Percentiles rank a stretch among this genome's conserved stretches.
phyloP scores from a whole-genome alignment of 2,329 filamentous ascomycete species.

The Fusarium brevicatenulatum region DNA sequence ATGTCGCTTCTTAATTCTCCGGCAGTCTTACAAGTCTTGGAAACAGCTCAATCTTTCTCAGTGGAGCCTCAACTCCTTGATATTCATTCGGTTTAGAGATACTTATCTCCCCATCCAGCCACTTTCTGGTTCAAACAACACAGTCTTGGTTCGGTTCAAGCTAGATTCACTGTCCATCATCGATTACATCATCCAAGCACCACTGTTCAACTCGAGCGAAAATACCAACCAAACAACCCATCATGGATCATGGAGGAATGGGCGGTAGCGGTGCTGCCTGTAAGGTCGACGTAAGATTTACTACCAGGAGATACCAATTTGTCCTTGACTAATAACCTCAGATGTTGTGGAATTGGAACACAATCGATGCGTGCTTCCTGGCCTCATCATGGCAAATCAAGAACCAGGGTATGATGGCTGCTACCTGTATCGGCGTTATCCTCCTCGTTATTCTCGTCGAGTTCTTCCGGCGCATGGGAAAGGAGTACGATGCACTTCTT shows the following conservation, averaged over 20 bases:
- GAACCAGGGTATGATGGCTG: conserved; percentile 78
- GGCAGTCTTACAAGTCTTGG: conserved; percentile 17
- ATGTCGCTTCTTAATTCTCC: conserved; percentile 24
- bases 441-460: conserved; percentile 78
- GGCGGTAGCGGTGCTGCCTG: conserved; percentile 39
- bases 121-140: not conserved
- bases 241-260: conserved; percentile 35
- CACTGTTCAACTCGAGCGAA: not conserved
- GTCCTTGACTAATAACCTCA: conserved; percentile 45
- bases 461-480: conserved; percentile 73
- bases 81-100: conserved; percentile 12
- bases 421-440: conserved; percentile 80
- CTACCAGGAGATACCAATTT: not conserved
- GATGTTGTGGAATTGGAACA: conserved; percentile 86
- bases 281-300: conserved; percentile 47
- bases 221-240: not conserved
- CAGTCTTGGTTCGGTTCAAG: not conserved
- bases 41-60: conserved; percentile 42
- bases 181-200: not conserved
- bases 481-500: conserved; percentile 77
- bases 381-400: conserved; percentile 75
- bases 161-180: not conserved
- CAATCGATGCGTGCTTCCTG: conserved; percentile 78
- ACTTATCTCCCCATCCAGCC: conserved; percentile 12
- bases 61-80: conserved; percentile 18